Conservation (phyloP, 805 yeast genomes). For the Hanseniaspora clermontiae region DNA sequence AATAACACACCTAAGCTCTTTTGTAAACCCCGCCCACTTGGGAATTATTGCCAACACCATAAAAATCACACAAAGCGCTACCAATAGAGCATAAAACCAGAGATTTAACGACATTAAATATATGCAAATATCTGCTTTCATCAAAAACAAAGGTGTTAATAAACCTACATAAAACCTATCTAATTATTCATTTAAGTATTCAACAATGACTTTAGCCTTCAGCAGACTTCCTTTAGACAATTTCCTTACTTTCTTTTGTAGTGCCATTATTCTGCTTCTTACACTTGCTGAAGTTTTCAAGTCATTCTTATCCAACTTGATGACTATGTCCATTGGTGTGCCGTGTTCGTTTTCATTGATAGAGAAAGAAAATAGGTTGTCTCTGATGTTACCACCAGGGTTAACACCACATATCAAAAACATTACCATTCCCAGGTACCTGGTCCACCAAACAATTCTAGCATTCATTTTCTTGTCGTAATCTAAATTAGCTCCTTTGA, state of each 20-base stretch:
- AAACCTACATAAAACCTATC: background rate
- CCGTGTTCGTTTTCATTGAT: conserved; percentile 15
- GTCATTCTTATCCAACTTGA: conserved; percentile 39
- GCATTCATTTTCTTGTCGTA: conserved; percentile 34
- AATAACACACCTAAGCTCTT: no score
- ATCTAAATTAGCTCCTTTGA: conserved; percentile 23
- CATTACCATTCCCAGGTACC: conserved; percentile 60
- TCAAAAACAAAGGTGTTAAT: background rate
- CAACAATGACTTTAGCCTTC: conserved; percentile 41
- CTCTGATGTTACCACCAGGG: conserved; percentile 68
- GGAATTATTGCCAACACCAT: background rate
- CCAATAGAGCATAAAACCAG: background rate
- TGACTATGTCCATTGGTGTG: conserved; percentile 27
- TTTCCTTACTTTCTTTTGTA: conserved; percentile 50
- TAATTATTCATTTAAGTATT: conserved; percentile 21
- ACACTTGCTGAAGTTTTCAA: conserved; percentile 49
- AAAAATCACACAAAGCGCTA: background rate
- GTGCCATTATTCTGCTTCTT: conserved; percentile 42
- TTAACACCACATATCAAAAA: conserved; percentile 68
- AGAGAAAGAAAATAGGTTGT: conserved; percentile 40
- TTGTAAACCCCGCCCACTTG: no score
- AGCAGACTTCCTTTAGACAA: conserved; percentile 39
- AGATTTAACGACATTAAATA: no score
- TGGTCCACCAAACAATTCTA: conserved; percentile 56
- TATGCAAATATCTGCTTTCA: no score